Base-by-base conservation (phyloP, 2,329 filamentous ascomycete species). In the Drechmeria coniospora region DNA sequence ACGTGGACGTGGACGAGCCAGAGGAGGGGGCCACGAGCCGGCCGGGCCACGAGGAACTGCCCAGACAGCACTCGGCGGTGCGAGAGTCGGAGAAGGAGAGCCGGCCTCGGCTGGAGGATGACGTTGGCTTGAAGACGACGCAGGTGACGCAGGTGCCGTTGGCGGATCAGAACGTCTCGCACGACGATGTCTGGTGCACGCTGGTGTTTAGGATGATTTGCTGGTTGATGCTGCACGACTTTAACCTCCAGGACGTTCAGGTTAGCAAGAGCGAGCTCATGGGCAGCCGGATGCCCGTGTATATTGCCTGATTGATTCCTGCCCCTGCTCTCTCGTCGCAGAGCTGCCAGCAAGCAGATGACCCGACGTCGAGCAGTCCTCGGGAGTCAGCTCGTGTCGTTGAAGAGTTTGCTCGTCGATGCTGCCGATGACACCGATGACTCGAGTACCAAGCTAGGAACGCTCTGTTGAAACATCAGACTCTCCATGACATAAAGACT, bases 161-260 rank as follows among this genome's bases (percentile, higher is more conserved):
- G 21, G 38, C 41, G 7, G 30, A 39, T 3, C 32, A 45, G 27
- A 29, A 34, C 5, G 45, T 43, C 9, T 43, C 42, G n/a, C 45
- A 51, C 23, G 51, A 56, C 23, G 52, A 57, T 6, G 56, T 68
- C n/a, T 70, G 65, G 65, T 64, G 62, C 36, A 61, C 59, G 6
- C 46, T 71, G 12, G 53, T 69, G 4, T 65, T 70, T 35, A 49
- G 65, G 15, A 71, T 70, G 66, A 51, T 70, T 15, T 69, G 65
- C 41, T 70, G 65, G 68, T 44, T 70, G 28, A 53, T 64, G 46
- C 45, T 71, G 34, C 65, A 72, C 38, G 63, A 71, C 37, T 70
- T 71, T 28, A 52, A 67, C 42, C 64, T 62, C 40, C 52, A 57
- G 32, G 67, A 71, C 30, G 50, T 62, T 8, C 63, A 68, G 42